These are phyloP conservation scores for Saccharomyces pastorianus DNA, from an alignment of 1,139 yeast species.

Conservation along the genomic window DNA sequence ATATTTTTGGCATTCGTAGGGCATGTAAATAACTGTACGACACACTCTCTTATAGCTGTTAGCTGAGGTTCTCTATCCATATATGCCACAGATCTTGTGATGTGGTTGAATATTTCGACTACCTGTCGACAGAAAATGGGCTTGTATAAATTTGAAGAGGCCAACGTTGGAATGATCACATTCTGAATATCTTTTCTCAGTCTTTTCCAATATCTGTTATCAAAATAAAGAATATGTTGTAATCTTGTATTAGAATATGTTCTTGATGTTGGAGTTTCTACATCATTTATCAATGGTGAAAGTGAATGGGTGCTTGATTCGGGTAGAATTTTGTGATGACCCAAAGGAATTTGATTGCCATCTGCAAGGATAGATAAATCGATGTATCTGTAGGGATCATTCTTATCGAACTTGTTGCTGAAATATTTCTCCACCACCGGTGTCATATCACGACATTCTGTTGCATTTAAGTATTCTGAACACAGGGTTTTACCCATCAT, in stretches of 20 bases:
- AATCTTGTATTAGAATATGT: slow-evolving; percentile 37
- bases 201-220: slow-evolving; percentile 46
- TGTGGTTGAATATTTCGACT: slow-evolving; percentile 47
- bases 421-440: slow-evolving; percentile 20
- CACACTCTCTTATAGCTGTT: slow-evolving; percentile 45
- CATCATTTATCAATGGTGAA: slow-evolving; percentile 29
- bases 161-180: slow-evolving; percentile 45
- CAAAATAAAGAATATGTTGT: slow-evolving; percentile 47
- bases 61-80: slow-evolving; percentile 62
- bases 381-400: slow-evolving; percentile 22
- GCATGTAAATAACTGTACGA: slow-evolving; percentile 58
- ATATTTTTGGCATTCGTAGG: slow-evolving; percentile 46
- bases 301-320: slow-evolving; percentile 36
- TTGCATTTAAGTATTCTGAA: slow-evolving; percentile 13
- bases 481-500: slow-evolving; percentile 30
- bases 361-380: slow-evolving; percentile 23
- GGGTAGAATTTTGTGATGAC: slow-evolving; percentile 33
- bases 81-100: slow-evolving; percentile 40
- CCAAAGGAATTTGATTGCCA: slow-evolving; percentile 24
- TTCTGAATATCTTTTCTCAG: slow-evolving; percentile 42
- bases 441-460: slow-evolving; percentile 16
- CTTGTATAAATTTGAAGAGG: slow-evolving; percentile 43
- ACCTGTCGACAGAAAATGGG: slow-evolving; percentile 45
- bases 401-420: slow-evolving; percentile 11
- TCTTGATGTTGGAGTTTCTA: slow-evolving; percentile 29